Base-by-base conservation (phyloP, 257 asterid species). In the Euphrasia confusa region DNA sequence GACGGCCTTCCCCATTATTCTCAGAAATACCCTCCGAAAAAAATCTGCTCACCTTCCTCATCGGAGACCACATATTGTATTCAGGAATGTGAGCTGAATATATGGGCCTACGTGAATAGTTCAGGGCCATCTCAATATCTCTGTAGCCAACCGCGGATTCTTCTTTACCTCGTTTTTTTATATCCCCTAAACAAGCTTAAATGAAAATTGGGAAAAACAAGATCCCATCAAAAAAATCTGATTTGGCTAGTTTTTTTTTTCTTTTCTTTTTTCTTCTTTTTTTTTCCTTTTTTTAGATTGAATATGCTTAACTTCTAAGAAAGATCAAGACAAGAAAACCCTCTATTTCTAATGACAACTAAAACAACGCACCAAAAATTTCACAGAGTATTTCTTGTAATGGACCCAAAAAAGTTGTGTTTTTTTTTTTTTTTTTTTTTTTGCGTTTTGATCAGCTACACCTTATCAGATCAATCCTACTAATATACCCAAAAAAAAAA, bases 341-440 rank as follows among this genome's bases (percentile, higher is more conserved):
- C 95, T 88, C 94, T 54, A 79, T 88, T 91, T 83, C 67, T 83
- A 83, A 85, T 80, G 83, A 75, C 95, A 83, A 78, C 85, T 71
- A 88, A 91, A 79, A 84, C 66, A 82, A 67, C 76, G 90, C 96
- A 83, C 90, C 95, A 84, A 86, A 85, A 86, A 78, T 72, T 64
- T 88, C 95, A 88, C 83, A 1, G 98, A 85, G 90, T 71, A 65
- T 78, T 82, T 72, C 85, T 77, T 69, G 83, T 60, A 58, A 65
- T 62, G 73, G 71, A 78, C 75, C 83, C 73, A 68, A 73, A 81
- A 2, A 15, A 30, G 10, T 28, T 61, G 33, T 28, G 37, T 14
- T 32, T 39, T 35, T 50, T 37, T 15, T 72, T 14, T 48, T 28
- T 28, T 14, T 32, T 39, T 35, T 50, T 37, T 15, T 72, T 14